Base-by-base conservation (phyloP, 352 stramenopile species). In the Phytophthora nicotianae region DNA sequence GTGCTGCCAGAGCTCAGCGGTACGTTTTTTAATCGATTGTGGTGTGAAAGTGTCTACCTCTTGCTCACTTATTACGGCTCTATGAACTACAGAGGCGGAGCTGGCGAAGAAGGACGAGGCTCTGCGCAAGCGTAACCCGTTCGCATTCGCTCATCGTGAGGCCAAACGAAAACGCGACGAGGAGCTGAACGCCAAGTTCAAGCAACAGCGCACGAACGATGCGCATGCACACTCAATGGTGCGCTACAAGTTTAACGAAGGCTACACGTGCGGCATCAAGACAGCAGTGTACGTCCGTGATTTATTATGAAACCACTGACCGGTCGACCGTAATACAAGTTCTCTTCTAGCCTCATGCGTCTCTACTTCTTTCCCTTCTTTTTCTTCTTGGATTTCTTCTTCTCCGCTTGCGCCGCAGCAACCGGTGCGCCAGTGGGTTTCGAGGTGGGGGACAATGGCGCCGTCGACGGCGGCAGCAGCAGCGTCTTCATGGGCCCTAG, bases 201-300 rank as follows among this genome's bases (percentile, higher is more conserved):
- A 77, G 50, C 64, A 76, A 17, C 62, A 77, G 40, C 52, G 49
- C 43, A 56, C 56, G 24, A 64, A 37, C 27, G 35, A 50, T 29
- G 55, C 27, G 11, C 57, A 75, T 40, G 35, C 54, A 10, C 69
- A 84, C n/a, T 62, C 69, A 2, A 62, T 74, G 23, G 82, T 97
- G 53, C 82, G 80, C 24, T 97, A 91, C 73, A 92, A 94, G 62
- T 97, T 92, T 56, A 95, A 97, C 50, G 87, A 97, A 75, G 90
- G 90, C 37, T 96, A 93, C 72, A 96, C 86, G 23, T 90, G 88
- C 65, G 89, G 89, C 62, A 96, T 97, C 55, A 94, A 94, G 70
- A 92, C 88, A 58, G 68, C 79, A 19, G 90, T 97, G 52, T 88
- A 85, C 67, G 80, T 97, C 64, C 76, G 82, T 50, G 90, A 97